Evolutionary conservation across 2,329 filamentous ascomycete genomes (phyloP).

Genomic region (Verticillium tricorpus): DNA sequence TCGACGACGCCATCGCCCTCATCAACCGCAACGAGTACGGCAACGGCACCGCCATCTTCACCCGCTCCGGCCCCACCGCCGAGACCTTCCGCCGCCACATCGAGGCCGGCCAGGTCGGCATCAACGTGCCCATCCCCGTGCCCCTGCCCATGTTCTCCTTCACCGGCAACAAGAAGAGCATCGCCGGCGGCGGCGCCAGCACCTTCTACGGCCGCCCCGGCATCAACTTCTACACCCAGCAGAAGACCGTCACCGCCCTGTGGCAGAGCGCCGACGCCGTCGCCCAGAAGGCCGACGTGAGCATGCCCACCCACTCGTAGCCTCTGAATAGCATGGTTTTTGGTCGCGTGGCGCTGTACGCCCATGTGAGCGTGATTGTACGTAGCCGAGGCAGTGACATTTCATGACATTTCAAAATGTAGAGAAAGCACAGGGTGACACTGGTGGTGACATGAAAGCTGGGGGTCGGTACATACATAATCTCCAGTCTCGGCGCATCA

Average conservation of each 20-base stretch:
- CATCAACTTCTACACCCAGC: conserved; percentile 91
- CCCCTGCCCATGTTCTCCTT: conserved; percentile 69
- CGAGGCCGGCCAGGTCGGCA: conserved; percentile 79
- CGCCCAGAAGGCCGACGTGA: conserved; percentile 76
- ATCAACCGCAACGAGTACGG: conserved; percentile 87
- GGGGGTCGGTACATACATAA: no score
- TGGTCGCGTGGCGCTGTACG: background rate
- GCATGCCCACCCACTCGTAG: conserved; percentile 66
- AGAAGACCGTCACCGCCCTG: conserved; percentile 93
- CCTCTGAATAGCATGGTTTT: background rate
- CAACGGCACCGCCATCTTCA: conserved; percentile 84
- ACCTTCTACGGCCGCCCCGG: conserved; percentile 95
- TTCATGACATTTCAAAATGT: no score
- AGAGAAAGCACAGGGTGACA: no score
- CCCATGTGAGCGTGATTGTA: background rate
- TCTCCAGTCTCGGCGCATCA: no score
- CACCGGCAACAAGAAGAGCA: conserved; percentile 79
- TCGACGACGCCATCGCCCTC: conserved; percentile 74
- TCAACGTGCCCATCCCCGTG: conserved; percentile 77
- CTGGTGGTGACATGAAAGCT: background rate
- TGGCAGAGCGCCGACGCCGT: conserved; percentile 86
- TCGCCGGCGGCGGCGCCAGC: conserved; percentile 86
- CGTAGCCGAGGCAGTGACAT: no score
- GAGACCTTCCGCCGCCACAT: conserved; percentile 75
- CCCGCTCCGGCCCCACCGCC: conserved; percentile 69